These are phyloP conservation scores for Rhodotorula sp. DNA, from an alignment of 1,284 basidiomycete species.

Conservation along the genomic window DNA sequence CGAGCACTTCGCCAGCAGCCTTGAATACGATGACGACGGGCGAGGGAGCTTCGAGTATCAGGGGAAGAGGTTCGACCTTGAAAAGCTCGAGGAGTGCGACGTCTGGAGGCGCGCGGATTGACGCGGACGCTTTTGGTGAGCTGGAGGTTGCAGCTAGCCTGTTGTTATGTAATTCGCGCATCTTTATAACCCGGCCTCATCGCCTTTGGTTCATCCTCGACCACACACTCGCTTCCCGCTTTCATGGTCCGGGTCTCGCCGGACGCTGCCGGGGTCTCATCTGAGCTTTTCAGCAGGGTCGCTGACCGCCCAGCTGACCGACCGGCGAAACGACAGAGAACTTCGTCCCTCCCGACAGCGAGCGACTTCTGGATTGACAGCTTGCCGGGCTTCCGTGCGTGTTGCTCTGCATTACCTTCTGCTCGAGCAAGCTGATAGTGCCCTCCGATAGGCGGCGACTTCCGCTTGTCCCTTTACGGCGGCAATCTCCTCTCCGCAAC, in stretches of 20 bases:
- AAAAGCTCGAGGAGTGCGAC: background rate
- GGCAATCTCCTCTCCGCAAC: conserved; percentile 41
- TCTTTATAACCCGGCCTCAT: background rate
- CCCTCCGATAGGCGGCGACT: background rate
- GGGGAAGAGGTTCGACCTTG: background rate
- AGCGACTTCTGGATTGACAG: conserved; percentile 22
- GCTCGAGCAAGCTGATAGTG: too few species aligned
- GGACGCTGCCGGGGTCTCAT: too few species aligned
- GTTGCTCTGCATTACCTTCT: too few species aligned
- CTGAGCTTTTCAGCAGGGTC: too few species aligned
- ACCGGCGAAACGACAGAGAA: background rate
- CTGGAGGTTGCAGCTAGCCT: background rate
- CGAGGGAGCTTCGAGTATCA: conserved; percentile 6
- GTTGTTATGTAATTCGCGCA: background rate
- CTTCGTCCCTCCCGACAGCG: conserved; percentile 6
- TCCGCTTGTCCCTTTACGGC: conserved; percentile 37
- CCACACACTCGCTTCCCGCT: background rate
- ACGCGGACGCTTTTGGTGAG: accelerated
- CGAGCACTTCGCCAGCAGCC: conserved; percentile 37
- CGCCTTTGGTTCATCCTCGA: background rate
- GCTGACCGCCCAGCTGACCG: background rate
- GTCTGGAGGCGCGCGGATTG: background rate
- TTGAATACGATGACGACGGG: conserved; percentile 38
- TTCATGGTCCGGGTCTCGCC: background rate
- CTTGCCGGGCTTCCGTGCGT: conserved; percentile 27